Percentiles rank a stretch among this genome's conserved stretches.
These are phyloP conservation scores for Botryococcus braunii DNA, from an alignment of 163 green algal species.

Conservation along the genomic window DNA sequence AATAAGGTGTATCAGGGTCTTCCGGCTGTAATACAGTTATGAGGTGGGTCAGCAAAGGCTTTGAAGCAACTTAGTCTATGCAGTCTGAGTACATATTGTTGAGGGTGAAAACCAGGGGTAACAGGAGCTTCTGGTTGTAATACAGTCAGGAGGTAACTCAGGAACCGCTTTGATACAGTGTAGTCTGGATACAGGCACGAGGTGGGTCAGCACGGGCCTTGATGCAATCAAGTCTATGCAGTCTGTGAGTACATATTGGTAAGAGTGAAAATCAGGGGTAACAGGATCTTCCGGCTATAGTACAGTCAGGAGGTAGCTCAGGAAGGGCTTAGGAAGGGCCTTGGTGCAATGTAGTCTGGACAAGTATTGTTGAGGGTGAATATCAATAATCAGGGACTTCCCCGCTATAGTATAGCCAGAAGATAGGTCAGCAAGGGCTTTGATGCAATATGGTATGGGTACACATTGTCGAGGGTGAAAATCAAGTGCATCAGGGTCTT, in stretches of 20 bases:
- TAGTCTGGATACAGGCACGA: no score
- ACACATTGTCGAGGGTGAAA: constrained; percentile 95
- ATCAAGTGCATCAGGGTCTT: constrained; percentile 98
- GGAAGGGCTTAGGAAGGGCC: no score
- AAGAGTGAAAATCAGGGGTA: constrained; percentile 70
- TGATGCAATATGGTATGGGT: constrained; percentile 98
- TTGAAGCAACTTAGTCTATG: no score
- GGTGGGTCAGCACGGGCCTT: no score
- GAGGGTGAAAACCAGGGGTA: constrained; percentile 96
- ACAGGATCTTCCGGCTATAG: constrained; percentile 87
- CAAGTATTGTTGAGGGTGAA: constrained; percentile 97
- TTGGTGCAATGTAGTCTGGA: constrained; percentile 97
- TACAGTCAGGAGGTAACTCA: no score
- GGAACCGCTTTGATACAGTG: no score
- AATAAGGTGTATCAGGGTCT: constrained; percentile 97
- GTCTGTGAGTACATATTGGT: neutral
- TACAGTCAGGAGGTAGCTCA: no score
- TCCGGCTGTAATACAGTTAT: constrained; percentile 80
- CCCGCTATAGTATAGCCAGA: no score
- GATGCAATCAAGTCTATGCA: no score
- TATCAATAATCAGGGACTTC: constrained; percentile 97
- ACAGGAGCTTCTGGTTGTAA: constrained; percentile 86
- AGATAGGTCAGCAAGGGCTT: no score
- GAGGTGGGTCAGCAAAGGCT: no score
- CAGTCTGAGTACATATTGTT: constrained; percentile 99